phyloP scores from a whole-genome alignment of 73 alveolate species.

The Uronychia binucleata region DNA sequence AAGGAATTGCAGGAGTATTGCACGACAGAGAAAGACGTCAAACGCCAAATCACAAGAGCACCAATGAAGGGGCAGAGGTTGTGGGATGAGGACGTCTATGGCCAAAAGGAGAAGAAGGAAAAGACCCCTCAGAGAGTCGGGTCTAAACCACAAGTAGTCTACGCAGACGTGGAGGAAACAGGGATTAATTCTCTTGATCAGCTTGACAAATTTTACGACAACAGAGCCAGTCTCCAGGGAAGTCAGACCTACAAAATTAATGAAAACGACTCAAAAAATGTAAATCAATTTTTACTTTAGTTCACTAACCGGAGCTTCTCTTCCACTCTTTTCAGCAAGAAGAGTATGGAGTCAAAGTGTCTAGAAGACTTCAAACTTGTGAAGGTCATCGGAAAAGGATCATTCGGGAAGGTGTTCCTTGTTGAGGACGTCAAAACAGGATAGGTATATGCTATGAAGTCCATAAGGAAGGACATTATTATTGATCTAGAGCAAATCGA shows the following conservation, averaged over 20 bases:
- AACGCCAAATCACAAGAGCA: slow-evolving; percentile 60
- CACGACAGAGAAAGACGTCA: slow-evolving; percentile 76
- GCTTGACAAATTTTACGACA: slow-evolving; percentile 14
- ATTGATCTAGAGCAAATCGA: slow-evolving; percentile 85
- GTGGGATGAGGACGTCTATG: slow-evolving; percentile 22
- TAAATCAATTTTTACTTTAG: neutral
- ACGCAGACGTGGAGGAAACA: neutral
- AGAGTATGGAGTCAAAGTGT: neutral
- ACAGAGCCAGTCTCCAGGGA: slow-evolving; percentile 14
- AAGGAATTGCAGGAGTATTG: slow-evolving; percentile 59
- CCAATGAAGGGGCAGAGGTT: slow-evolving; percentile 53
- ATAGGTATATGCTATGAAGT: slow-evolving; percentile 87
- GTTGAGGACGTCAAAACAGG: slow-evolving; percentile 73
- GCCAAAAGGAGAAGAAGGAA: neutral
- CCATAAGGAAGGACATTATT: slow-evolving; percentile 85
- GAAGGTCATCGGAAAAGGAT: slow-evolving; percentile 88
- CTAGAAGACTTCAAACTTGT: slow-evolving; percentile 68
- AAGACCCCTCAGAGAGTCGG: too few species aligned
- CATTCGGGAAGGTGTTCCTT: slow-evolving; percentile 88
- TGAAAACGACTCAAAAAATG: slow-evolving; percentile 1
- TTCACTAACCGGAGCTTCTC: neutral
- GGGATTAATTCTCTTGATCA: slow-evolving; percentile 11
- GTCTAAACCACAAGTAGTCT: too few species aligned
- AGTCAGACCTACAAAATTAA: neutral
- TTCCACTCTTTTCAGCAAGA: neutral